phyloP scores from a whole-genome alignment of 1,139 yeast species.

The Pneumocystis carinii region DNA sequence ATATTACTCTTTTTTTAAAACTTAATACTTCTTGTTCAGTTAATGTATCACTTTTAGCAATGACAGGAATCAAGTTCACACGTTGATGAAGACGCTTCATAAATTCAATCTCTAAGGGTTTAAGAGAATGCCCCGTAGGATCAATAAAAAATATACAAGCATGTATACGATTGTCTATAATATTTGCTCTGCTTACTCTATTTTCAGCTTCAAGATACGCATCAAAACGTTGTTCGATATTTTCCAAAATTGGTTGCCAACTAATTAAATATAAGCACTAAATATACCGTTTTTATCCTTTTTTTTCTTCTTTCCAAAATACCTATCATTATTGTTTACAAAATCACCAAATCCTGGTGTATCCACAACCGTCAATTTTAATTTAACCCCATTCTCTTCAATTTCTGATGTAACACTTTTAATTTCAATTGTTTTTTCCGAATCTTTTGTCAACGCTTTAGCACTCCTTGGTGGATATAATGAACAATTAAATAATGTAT shows the following conservation, averaged over 20 bases:
- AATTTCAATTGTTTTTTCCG: conserved; percentile 40
- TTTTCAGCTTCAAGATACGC: conserved; percentile 81
- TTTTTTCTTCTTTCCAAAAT: background rate
- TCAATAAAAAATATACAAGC: conserved; percentile 84
- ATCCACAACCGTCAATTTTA: conserved; percentile 70
- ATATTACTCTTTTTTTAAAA: conserved; percentile 41
- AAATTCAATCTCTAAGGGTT: conserved; percentile 74
- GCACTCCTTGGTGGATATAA: conserved; percentile 15
- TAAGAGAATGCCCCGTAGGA: conserved; percentile 91
- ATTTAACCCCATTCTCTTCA: conserved; percentile 85
- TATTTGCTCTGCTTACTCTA: conserved; percentile 60
- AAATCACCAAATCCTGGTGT: conserved; percentile 93
- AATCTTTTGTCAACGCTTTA: conserved; percentile 20
- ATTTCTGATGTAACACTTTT: conserved; percentile 56
- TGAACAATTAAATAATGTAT: conserved; percentile 67
- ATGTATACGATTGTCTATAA: conserved; percentile 64
- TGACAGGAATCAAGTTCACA: conserved; percentile 85
- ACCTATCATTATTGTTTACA: conserved; percentile 57
- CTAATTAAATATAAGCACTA: conserved; percentile 22
- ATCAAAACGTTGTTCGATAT: conserved; percentile 75
- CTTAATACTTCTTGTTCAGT: conserved; percentile 68
- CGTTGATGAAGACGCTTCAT: conserved; percentile 82
- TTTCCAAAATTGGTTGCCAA: conserved; percentile 89
- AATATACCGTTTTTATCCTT: background rate
- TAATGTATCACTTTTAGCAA: conserved; percentile 87